phyloP scores from a whole-genome alignment of 306 rosid genomes.

The Aeschynomene evenia region DNA sequence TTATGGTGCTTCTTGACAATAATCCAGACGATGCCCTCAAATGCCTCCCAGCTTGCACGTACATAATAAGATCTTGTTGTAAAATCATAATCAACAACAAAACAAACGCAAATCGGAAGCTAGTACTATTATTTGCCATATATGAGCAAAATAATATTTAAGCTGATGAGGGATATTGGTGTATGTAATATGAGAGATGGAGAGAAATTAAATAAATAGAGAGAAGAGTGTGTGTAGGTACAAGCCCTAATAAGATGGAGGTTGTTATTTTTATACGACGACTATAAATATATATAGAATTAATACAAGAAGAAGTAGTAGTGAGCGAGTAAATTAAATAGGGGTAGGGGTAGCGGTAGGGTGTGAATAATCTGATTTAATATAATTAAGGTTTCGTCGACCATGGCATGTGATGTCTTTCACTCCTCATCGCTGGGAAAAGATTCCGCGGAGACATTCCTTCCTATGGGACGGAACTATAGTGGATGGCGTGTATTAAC shows the following conservation, averaged over 20 bases:
- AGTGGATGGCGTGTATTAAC: slow-evolving; percentile 40
- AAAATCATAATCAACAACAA: slow-evolving; percentile 43
- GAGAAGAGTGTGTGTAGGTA: no score
- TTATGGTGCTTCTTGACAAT: no score
- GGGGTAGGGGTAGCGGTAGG: no score
- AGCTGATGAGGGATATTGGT: no score
- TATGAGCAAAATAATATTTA: no score
- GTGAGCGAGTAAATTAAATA: no score
- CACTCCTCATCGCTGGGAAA: slow-evolving; percentile 40
- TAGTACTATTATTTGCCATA: slow-evolving; percentile 34
- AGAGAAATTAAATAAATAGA: no score
- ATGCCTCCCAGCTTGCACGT: slow-evolving; percentile 52
- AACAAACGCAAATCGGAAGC: slow-evolving; percentile 16
- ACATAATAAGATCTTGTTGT: slow-evolving; percentile 29
- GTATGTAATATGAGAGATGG: no score
- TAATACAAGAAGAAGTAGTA: no score
- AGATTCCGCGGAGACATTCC: slow-evolving; percentile 21
- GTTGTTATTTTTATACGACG: no score
- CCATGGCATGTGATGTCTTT: slow-evolving; percentile 42
- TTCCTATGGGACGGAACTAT: background rate
- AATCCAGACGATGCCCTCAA: slow-evolving; percentile 30
- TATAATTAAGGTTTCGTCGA: background rate
- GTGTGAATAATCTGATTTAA: background rate
- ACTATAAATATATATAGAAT: no score
- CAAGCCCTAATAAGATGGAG: no score